Base-by-base conservation (phyloP, 2,329 filamentous ascomycete species). In the Helotiales sp. region DNA sequence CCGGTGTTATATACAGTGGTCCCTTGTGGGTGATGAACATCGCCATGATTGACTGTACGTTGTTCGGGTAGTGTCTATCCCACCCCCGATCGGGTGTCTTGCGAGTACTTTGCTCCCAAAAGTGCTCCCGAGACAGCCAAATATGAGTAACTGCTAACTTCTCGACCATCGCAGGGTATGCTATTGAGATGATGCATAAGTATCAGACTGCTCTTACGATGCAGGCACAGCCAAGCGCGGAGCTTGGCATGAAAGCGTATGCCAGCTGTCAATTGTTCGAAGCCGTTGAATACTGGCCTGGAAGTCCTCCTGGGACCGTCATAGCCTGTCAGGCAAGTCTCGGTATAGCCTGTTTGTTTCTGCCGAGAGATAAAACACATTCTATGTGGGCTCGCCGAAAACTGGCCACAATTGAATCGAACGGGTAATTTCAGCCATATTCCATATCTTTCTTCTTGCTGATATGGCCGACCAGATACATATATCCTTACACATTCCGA, bases 371-470 rank as follows among this genome's bases (percentile, higher is more conserved):
- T 68, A 76, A 82, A 28, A 87, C 84, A 70, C 89, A 96, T 76
- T 86, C 87, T 10, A 88, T 89, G 83, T 98, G 94, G 94, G 85
- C 90, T 70, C 88, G 93, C 68, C 85, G 86, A 72, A 95, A 92
- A 78, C 89, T 97, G 77, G 93, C 93, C 20, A 81, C 87, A 62
- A 84, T 97, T 54, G 95, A 98, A 79, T 85, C 85, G 67, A 82
- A 89, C 76, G 94, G 94, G 93, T 96, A 82, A 81, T 89, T 82
- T 43, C 45, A 61, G 20, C 64, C 55, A 15, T n/a, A 17, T 22
- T 17, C 7, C 40, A 47, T 37, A 13, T 58, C 49, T 67, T 60
- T 11, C 6, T n/a, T 30, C 37, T 8, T 55, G 22, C 68, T 72
- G 66, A 72, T n/a, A 11, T 43, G 30, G 37, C 24, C 59, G n/a